Evolutionary conservation across 306 rosid species (phyloP).

Genomic region (Rosa rugosa): DNA sequence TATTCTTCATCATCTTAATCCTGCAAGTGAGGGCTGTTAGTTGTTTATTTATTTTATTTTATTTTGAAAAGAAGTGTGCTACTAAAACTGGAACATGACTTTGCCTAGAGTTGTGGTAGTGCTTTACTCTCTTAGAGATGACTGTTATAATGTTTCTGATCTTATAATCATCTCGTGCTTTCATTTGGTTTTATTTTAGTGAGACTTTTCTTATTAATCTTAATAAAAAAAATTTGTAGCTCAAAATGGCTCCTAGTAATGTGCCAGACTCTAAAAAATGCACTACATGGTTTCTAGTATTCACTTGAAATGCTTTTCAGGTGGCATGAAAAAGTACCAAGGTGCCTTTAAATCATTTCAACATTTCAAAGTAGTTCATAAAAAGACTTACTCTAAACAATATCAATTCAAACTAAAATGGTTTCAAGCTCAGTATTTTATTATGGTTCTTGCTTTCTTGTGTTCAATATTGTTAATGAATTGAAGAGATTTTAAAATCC

Average conservation of each 20-base stretch:
- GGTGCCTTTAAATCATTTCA: not conserved
- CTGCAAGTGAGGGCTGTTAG: not conserved
- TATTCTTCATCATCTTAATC: conserved; percentile 3
- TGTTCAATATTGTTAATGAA: not conserved
- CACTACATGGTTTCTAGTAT: not conserved
- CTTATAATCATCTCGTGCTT: not conserved
- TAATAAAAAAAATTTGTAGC: not conserved
- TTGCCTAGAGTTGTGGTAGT: not conserved
- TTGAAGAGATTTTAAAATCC: not conserved
- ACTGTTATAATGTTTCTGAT: not conserved
- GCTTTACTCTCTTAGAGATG: not conserved
- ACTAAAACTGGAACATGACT: not conserved
- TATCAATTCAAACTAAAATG: not conserved
- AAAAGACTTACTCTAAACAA: not conserved
- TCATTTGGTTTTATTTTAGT: not conserved
- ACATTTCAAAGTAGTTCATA: not conserved
- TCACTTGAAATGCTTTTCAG: not conserved
- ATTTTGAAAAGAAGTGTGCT: not conserved
- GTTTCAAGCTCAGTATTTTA: not conserved
- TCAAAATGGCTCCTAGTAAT: not conserved
- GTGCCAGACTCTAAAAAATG: not conserved
- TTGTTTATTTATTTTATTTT: not conserved
- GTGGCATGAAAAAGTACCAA: not conserved
- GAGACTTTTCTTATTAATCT: not conserved
- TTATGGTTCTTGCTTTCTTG: too few species aligned